A percentile compares a stretch with the other conserved stretches of the same genome.
Evolutionary conservation across 2,329 filamentous ascomycete genomes (phyloP).

Genomic region (Trichoderma citrinoviride): DNA sequence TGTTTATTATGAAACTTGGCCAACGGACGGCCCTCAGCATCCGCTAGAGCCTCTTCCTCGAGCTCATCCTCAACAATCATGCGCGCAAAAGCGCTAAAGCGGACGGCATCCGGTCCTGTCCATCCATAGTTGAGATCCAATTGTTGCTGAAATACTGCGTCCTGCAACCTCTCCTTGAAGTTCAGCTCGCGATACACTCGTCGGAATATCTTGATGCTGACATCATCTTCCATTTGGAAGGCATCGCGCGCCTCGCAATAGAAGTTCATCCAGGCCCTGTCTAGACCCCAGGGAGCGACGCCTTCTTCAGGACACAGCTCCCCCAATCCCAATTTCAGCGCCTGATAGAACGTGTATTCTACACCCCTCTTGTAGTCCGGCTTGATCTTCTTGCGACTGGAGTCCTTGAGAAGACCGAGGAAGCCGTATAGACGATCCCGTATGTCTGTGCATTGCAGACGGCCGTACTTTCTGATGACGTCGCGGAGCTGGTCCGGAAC

Average conservation of each 20-base stretch:
- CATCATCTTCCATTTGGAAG: neutral
- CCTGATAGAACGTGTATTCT: neutral
- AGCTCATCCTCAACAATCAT: neutral
- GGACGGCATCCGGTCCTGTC: neutral
- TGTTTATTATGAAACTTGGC: neutral
- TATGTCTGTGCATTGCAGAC: neutral
- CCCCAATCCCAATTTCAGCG: neutral
- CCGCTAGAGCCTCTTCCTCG: neutral
- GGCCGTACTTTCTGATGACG: neutral
- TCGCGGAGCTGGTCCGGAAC: neutral
- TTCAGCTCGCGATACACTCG: neutral
- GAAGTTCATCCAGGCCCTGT: neutral
- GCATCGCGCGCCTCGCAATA: neutral
- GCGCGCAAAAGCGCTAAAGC: neutral
- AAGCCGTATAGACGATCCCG: conserved; percentile 1
- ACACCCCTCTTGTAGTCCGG: neutral
- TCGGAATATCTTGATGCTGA: neutral
- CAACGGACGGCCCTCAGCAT: neutral
- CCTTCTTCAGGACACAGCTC: neutral
- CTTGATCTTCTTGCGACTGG: neutral
- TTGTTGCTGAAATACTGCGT: neutral
- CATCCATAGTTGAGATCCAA: neutral
- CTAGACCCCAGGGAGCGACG: neutral
- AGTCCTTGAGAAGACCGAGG: neutral
- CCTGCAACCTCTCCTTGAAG: neutral